Evolutionary conservation across 257 asterid genomes (phyloP).

Genomic region (Scutellaria minor): DNA sequence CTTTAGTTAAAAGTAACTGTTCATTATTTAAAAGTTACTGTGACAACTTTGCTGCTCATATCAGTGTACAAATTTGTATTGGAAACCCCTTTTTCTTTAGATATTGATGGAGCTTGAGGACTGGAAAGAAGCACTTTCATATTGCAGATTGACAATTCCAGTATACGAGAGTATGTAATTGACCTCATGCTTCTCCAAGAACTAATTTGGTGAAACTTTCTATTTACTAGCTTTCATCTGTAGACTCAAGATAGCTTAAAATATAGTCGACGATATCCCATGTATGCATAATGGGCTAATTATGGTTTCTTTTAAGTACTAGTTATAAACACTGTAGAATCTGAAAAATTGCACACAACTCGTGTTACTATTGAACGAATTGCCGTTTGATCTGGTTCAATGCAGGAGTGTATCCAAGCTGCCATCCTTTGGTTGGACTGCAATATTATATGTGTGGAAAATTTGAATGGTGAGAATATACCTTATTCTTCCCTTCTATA

Average conservation of each 20-base stretch:
- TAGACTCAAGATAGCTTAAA: slow-evolving; percentile 14
- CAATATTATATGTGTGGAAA: slow-evolving; percentile 86
- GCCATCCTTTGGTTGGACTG: slow-evolving; percentile 88
- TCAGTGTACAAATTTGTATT: not conserved
- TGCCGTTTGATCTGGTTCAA: slow-evolving; percentile 1
- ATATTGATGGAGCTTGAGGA: slow-evolving; percentile 72
- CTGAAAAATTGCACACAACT: not conserved
- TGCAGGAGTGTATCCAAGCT: slow-evolving; percentile 76
- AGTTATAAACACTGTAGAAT: not conserved
- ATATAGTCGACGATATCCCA: slow-evolving; percentile 2
- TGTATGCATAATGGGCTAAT: not conserved
- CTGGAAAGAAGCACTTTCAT: slow-evolving; percentile 79
- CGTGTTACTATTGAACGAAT: not conserved
- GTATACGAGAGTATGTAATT: slow-evolving; percentile 66
- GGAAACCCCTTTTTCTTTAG: slow-evolving; percentile 44
- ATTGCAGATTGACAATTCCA: slow-evolving; percentile 75
- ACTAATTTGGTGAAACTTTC: not conserved
- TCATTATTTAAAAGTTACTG: no score
- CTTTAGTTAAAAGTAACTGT: no score
- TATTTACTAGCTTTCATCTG: not conserved
- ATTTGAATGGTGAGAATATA: slow-evolving; percentile 82
- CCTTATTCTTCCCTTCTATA: not conserved
- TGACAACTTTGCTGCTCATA: no score
- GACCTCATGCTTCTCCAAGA: slow-evolving; percentile 8
- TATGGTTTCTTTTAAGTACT: not conserved